Base-by-base conservation (phyloP, 2,329 filamentous ascomycete species). In the Aureobasidium uvarum region DNA sequence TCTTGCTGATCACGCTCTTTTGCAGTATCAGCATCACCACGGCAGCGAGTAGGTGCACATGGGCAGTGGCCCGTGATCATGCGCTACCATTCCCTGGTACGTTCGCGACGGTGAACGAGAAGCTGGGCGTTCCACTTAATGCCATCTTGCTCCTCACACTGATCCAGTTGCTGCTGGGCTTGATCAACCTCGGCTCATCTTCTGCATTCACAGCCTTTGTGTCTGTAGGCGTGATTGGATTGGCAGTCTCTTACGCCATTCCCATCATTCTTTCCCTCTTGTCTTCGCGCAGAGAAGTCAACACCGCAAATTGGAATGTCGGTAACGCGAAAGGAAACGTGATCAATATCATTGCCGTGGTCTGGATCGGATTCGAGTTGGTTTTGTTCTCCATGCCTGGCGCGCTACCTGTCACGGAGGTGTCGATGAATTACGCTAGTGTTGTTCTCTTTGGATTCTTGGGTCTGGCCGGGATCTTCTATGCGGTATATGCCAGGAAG, bases 371-470 rank as follows among this genome's bases (percentile, higher is more conserved):
- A 1, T 74, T 73, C 39, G 71, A 73, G 62, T 54, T 74, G 54
- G 69, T 73, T 10, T 54, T 86, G 3, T 86, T 86, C 72, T 82
- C 79, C 43, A 80, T 78, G 73, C 85, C 85, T 1, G 81, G 78
- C 16, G 80, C 80, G 33, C 74, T 84, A 58, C 84, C 84, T 3
- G 83, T 84, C 66, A 84, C 79, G 1, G 76, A 77, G 0, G 80
- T 76, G 0, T 81, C 80, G 62, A 85, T 84, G 75, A 86, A 86
- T 68, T 86, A 86, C 70, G 83, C 84, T 11, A 54, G 86, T n/a
- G 89, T 87, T 33, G 89, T 92, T 16, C 90, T 91, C 70, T 83
- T 88, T 31, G 86, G 81, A 4, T 88, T 89, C 67, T 82, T 85
- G 64, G 60, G 79, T 43, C 81, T 91, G 65, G 85, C 89, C 0